Base-by-base conservation (phyloP, 2,329 filamentous ascomycete genomes). In the Penicillium aurantiogriseum region DNA sequence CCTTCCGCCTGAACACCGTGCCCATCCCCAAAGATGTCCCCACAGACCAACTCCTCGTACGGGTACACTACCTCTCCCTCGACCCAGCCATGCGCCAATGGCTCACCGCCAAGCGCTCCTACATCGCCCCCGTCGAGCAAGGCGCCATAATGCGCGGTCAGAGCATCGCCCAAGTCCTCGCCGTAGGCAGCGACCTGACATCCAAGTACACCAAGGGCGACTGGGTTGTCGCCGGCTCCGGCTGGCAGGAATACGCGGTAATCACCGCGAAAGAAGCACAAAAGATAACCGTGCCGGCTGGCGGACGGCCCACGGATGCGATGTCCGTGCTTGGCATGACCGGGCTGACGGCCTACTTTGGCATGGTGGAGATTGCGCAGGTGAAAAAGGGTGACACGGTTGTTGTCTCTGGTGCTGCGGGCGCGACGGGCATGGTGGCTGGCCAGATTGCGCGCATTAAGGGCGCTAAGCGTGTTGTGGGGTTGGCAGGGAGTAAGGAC, bases 81-180 rank as follows among this genome's bases (percentile, higher is more conserved):
- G 88, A 91, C 73, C 88, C 88, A 1, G 87, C 88, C n/a, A 90
- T 90, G 88, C 83, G 88, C 65, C 85, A 85, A 57, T 90, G 87
- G 87, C 74, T 91, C 21, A 88, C 76, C 59, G 79, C 79, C 49
- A 75, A 76, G 38, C 77, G 83, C 31, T 84, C 87, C 1, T 91
- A 91, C 73, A 70, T 89, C 2, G 85, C 87, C 0, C 87, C 88
- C 8, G 87, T 91, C 29, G 76, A 85, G 62, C 83, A 88, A 58
- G 87, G 85, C 65, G 85, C 85, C 57, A 78, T 83, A 35, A 91
- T 91, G 88, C 86, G 87, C 64, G 87, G 87, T 38, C 71, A 72
- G 23, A 80, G 79, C 58, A 82, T 89, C 58, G 82, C 81, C 52
- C 82, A 86, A 42, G 81, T 91, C 36, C 68, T 83, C 58, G 76